phyloP scores from a whole-genome alignment of 495 filamentous ascomycete species.

The Podospora appendiculata region DNA sequence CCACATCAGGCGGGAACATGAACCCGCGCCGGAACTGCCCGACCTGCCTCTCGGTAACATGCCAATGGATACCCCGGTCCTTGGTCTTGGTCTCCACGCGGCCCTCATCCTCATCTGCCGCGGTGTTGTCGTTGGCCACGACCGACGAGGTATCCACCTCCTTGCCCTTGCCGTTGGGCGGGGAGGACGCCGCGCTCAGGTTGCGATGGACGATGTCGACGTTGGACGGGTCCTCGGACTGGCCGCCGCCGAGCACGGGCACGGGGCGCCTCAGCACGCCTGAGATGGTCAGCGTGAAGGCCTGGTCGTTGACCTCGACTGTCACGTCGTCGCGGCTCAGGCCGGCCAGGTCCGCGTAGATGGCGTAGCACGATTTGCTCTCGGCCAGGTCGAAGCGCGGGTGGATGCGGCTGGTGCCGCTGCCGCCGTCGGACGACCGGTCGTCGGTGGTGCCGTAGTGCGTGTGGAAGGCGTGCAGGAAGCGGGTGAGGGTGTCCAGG shows the following conservation, averaged over 20 bases:
- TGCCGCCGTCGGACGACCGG: neutral
- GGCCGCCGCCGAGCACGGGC: neutral
- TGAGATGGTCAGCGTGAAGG: slow-evolving; percentile 5
- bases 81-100: neutral
- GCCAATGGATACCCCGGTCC: slow-evolving; percentile 2
- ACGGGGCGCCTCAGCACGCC: neutral
- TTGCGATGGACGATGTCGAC: neutral
- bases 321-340: neutral
- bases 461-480: slow-evolving; percentile 9
- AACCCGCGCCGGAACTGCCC: slow-evolving; percentile 5
- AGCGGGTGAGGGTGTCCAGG: slow-evolving; percentile 1
- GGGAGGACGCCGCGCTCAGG: neutral
- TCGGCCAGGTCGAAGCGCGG: slow-evolving; percentile 9
- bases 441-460: neutral
- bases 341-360: slow-evolving; percentile 9
- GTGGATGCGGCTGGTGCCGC: neutral
- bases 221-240: neutral
- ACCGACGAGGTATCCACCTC: too few species aligned
- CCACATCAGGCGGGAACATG: slow-evolving; percentile 3
- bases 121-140: neutral
- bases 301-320: slow-evolving; percentile 6
- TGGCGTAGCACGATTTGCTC: slow-evolving; percentile 2
- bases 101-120: neutral
- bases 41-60: slow-evolving; percentile 3
- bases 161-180: neutral